phyloP scores from a whole-genome alignment of 257 asterid species.

The Verbascum thapsus region DNA sequence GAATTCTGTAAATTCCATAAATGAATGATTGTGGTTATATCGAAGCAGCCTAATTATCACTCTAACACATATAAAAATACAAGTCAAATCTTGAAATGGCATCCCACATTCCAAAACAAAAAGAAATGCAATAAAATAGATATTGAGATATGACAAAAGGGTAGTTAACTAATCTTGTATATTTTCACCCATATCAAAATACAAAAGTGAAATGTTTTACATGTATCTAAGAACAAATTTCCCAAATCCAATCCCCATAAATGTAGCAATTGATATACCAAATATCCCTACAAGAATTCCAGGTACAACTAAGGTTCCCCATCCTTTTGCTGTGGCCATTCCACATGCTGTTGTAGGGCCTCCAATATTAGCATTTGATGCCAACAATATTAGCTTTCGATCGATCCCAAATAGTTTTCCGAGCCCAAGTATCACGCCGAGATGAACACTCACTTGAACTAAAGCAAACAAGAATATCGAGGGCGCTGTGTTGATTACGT shows the following conservation, averaged over 20 bases:
- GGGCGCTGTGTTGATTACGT: conserved; percentile 74
- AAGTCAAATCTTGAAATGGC: neutral
- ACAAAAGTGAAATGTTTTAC: conserved; percentile 20
- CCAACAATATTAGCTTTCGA: conserved; percentile 53
- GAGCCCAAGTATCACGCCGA: conserved; percentile 53
- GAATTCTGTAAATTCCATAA: no score
- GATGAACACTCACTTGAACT: conserved; percentile 72
- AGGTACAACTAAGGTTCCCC: conserved; percentile 72
- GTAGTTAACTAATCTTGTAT: no score
- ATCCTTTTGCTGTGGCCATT: conserved; percentile 86
- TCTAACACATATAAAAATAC: neutral
- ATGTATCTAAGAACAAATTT: conserved; percentile 52
- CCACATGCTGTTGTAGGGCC: conserved; percentile 92
- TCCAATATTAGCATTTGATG: conserved; percentile 87
- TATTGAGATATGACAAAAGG: no score
- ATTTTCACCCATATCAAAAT: no score
- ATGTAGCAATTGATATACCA: conserved; percentile 75
- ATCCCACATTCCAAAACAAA: neutral
- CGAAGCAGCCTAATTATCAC: no score
- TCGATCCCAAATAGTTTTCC: conserved; percentile 62
- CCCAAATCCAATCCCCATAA: conserved; percentile 80
- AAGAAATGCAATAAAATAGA: no score
- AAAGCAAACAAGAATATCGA: conserved; percentile 75
- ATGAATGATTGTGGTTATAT: no score
- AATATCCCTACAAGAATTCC: conserved; percentile 75